A percentile compares a stretch with the other conserved stretches of the same genome.
Evolutionary conservation across 768 basidiomycete species (phyloP).

Genomic region (Cystofilobasidium macerans): DNA sequence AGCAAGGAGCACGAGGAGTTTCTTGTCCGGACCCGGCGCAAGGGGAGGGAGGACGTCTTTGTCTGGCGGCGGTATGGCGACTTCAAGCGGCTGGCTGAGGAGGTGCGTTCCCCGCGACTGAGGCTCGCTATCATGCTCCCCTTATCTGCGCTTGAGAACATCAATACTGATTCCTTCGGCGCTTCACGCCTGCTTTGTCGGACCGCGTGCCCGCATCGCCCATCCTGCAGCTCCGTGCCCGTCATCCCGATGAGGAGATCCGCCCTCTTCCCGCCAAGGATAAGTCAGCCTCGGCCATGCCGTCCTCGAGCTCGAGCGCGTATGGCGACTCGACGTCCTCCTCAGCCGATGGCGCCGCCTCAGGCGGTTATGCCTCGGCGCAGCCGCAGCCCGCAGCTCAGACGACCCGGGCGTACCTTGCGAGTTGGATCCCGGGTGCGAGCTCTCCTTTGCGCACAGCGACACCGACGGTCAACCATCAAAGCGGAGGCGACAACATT

Average conservation of each 20-base stretch:
- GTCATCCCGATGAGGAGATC: slow-evolving; percentile 70
- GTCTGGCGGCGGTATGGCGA: slow-evolving; percentile 92
- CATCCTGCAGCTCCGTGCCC: slow-evolving; percentile 60
- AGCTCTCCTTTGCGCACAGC: slow-evolving; percentile 5
- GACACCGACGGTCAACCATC: not conserved
- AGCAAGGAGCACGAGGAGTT: slow-evolving; percentile 58
- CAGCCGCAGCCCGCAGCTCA: not conserved
- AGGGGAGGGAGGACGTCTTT: slow-evolving; percentile 60
- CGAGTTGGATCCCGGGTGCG: slow-evolving; percentile 20
- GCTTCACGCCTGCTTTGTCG: not conserved
- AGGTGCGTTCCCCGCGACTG: slow-evolving; percentile 46
- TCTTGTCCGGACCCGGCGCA: slow-evolving; percentile 73
- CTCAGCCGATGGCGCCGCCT: not conserved
- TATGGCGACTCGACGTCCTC: slow-evolving; percentile 28
- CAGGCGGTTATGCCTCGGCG: not conserved
- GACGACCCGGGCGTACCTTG: slow-evolving; percentile 25
- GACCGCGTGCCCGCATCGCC: not conserved
- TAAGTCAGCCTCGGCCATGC: slow-evolving; percentile 43
- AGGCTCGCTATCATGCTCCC: not conserved
- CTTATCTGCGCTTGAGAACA: not conserved
- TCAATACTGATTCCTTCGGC: no score
- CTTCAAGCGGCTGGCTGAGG: slow-evolving; percentile 74
- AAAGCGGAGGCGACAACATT: not conserved
- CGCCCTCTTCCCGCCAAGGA: slow-evolving; percentile 82
- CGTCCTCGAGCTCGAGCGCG: slow-evolving; percentile 48